Evolutionary conservation across 306 rosid genomes (phyloP), one percentile per base, ranked within the genome.

Genomic region (Prunus davidiana): DNA sequence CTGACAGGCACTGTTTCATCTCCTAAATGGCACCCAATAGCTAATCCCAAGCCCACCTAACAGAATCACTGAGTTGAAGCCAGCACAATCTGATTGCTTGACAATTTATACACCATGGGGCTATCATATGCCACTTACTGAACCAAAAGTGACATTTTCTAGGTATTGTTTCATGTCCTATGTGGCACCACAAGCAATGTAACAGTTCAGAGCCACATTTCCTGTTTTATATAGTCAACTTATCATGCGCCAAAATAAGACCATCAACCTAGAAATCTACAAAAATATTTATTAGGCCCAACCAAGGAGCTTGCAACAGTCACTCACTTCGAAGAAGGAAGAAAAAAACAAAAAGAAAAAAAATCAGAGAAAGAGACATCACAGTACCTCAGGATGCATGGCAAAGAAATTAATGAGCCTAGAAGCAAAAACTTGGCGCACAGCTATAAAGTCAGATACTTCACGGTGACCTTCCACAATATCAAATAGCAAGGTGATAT

Each of bases 381-480:
- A 58, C 6, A n/a, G 54, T 86, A 92, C 97, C 92, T 88, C 79
- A 4, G 89, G 92, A 72, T 92, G 86, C 73, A 10, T 38, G 56
- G 70, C 64, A 76, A 82, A 84, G 72, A 82, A 90, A 30, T 82
- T 74, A 66, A 58, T 30, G 70, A 92, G 88, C 82, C 82, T 90
- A 28, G 81, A 86, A 80, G 77, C 57, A 76, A 90, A 88, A 71
- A 84, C 76, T 72, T 64, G 75, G 41, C 64, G 78, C 58, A 92
- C 75, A 76, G 93, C 89, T 52, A 76, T 43, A 73, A 64, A 78
- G 64, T 78, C 85, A 63, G 88, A 84, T 22, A 74, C 82, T n/a
- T 76, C 74, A 3, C 38, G 3, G 58, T 77, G 70, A 24, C 88
- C 89, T 69, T 87, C 50, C 72, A 88, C 85, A 80, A 75, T 82